These are phyloP conservation scores for Epichloe uncinata DNA, from an alignment of 2,329 filamentous ascomycete genomes.

Conservation along the genomic window DNA sequence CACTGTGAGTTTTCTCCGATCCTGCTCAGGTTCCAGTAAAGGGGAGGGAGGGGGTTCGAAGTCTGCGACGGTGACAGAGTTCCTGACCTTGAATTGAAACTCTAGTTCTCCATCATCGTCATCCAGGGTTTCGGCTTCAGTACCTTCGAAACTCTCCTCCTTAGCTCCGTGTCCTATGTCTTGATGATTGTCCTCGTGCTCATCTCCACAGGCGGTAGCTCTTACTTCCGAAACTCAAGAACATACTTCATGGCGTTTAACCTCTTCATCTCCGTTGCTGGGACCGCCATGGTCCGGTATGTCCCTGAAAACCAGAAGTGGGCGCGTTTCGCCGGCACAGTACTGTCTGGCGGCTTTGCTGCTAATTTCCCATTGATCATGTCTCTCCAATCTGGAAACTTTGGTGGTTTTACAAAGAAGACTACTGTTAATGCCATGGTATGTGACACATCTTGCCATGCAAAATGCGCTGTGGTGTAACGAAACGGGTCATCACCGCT, in stretches of 20 bases:
- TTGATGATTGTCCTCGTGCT: conserved; percentile 14
- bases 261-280: conserved; percentile 9
- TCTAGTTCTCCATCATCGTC: conserved; percentile 15
- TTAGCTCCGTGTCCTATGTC: conserved; percentile 10
- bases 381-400: conserved; percentile 43
- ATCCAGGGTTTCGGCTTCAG: conserved; percentile 13
- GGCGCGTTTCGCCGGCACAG: conserved; percentile 15
- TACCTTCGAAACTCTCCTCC: conserved; percentile 11
- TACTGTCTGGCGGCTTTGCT: conserved; percentile 44
- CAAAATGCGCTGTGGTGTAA: no score
- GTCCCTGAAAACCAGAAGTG: conserved; percentile 8
- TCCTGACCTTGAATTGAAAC: background rate
- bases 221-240: conserved; percentile 12
- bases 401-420: conserved; percentile 52
- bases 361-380: conserved; percentile 29
- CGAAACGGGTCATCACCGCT: no score
- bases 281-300: conserved; percentile 14
- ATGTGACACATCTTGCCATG: conserved; percentile 13
- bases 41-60: no score
- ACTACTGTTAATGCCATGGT: conserved; percentile 40
- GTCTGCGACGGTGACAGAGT: background rate
- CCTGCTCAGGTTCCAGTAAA: background rate
- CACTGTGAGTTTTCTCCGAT: conserved; percentile 9
- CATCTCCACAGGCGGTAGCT: conserved; percentile 11
- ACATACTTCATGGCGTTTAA: conserved; percentile 14